Conservation (phyloP, 768 basidiomycete species). For the Lentinula raphanica region DNA sequence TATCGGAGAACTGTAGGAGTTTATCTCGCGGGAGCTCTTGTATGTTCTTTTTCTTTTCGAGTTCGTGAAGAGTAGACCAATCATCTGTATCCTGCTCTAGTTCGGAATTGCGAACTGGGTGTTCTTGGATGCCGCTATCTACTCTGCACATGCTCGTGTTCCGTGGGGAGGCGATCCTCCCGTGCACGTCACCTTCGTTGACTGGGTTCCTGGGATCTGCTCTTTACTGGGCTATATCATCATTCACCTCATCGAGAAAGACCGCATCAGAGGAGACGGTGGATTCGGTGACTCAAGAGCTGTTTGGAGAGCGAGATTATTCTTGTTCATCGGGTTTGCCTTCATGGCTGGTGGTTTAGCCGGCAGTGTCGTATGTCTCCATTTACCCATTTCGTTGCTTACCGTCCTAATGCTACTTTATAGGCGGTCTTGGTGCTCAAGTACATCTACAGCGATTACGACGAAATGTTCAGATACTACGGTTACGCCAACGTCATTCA, state of each 20-base stretch:
- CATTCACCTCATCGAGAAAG: conserved; percentile 94
- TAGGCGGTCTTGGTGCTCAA: conserved; percentile 89
- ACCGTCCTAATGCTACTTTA: not conserved
- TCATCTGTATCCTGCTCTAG: conserved; percentile 34
- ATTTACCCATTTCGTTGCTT: not conserved
- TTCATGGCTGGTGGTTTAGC: conserved; percentile 97
- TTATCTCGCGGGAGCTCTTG: conserved; percentile 87
- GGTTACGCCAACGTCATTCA: conserved; percentile 96
- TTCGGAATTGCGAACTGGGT: conserved; percentile 95
- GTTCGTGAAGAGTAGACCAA: not conserved
- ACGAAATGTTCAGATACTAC: conserved; percentile 79
- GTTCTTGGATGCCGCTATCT: conserved; percentile 88
- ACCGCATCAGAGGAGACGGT: conserved; percentile 74
- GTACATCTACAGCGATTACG: conserved; percentile 71
- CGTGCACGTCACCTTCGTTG: conserved; percentile 82
- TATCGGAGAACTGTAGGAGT: conserved; percentile 82
- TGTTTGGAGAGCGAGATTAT: conserved; percentile 86
- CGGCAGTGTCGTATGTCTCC: conserved; percentile 82
- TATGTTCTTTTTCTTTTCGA: conserved; percentile 37
- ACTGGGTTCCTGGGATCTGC: conserved; percentile 97
- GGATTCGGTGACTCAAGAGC: conserved; percentile 76
- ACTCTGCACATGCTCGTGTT: conserved; percentile 80
- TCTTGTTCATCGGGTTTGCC: conserved; percentile 93
- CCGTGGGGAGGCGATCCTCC: conserved; percentile 55
- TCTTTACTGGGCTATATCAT: conserved; percentile 89